phyloP scores from a whole-genome alignment of 2,329 filamentous ascomycete species.

The Lecanicillium sp. region DNA sequence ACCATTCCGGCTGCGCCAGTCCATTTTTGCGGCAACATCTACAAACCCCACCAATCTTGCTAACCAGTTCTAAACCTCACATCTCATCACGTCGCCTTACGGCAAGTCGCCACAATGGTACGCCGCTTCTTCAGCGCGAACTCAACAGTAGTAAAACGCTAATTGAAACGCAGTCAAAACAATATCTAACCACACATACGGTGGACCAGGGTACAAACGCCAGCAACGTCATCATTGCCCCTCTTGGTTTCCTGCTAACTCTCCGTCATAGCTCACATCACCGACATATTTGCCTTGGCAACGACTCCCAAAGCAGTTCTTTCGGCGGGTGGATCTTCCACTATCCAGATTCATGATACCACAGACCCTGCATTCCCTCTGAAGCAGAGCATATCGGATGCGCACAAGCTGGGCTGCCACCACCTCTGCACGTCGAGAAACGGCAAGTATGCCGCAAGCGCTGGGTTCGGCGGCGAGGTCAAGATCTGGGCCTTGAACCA shows the following conservation, averaged over 20 bases:
- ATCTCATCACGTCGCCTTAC: not conserved
- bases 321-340: constrained; percentile 77
- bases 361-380: constrained; percentile 64
- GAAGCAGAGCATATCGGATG: constrained; percentile 67
- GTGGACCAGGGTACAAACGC: constrained; percentile 66
- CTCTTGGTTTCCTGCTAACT: constrained; percentile 12
- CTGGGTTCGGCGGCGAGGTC: constrained; percentile 82
- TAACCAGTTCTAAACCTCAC: no score
- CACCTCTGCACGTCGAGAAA: constrained; percentile 67
- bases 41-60: no score
- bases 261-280: constrained; percentile 57
- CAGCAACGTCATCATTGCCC: constrained; percentile 16
- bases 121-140: not conserved
- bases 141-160: not conserved
- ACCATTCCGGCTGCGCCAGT: no score
- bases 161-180: constrained; percentile 65
- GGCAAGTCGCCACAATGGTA: constrained; percentile 5
- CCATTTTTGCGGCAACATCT: no score
- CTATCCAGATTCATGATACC: constrained; percentile 73
- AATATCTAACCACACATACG: constrained; percentile 91
- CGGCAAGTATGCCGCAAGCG: constrained; percentile 68
- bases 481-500: constrained; percentile 67
- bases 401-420: constrained; percentile 85
- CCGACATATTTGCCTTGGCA: constrained; percentile 78
- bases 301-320: constrained; percentile 66